These are phyloP conservation scores for Sphaerostilbella broomeana DNA, from an alignment of 2,329 filamentous ascomycete species.

Conservation along the genomic window DNA sequence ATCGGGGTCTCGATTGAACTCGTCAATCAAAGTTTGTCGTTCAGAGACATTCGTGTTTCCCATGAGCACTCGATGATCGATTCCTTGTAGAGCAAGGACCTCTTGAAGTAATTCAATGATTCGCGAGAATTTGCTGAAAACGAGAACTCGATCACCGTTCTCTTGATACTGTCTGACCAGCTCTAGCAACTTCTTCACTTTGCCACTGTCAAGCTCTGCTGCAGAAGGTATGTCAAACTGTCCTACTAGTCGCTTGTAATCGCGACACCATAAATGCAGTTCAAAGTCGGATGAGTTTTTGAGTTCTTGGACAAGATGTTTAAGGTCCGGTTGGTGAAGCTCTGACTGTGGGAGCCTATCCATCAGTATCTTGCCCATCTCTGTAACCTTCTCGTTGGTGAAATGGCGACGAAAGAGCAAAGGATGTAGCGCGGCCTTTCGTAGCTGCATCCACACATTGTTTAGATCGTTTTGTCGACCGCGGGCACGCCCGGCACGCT, in stretches of 20 bases:
- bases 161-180: slow-evolving; percentile 66
- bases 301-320: slow-evolving; percentile 50
- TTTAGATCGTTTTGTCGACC: slow-evolving; percentile 49
- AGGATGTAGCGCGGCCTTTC: slow-evolving; percentile 87
- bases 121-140: slow-evolving; percentile 91
- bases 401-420: slow-evolving; percentile 81
- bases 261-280: slow-evolving; percentile 58
- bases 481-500: slow-evolving; percentile 42
- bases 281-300: slow-evolving; percentile 56
- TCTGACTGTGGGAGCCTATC: slow-evolving; percentile 55
- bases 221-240: slow-evolving; percentile 47
- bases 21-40: slow-evolving; percentile 81
- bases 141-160: slow-evolving; percentile 78
- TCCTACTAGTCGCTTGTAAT: slow-evolving; percentile 46
- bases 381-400: slow-evolving; percentile 62
- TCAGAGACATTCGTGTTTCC: slow-evolving; percentile 75
- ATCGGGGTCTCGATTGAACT: slow-evolving; percentile 66
- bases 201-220: slow-evolving; percentile 63
- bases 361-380: slow-evolving; percentile 73
- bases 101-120: slow-evolving; percentile 86
- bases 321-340: slow-evolving; percentile 44
- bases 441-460: slow-evolving; percentile 81
- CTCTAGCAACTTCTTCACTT: slow-evolving; percentile 73
- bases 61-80: slow-evolving; percentile 80
- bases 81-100: slow-evolving; percentile 64